Percentiles rank a stretch among this genome's conserved stretches.
These are phyloP conservation scores for Leccinum rimulosum DNA, from an alignment of 768 basidiomycete genomes.

Conservation along the genomic window DNA sequence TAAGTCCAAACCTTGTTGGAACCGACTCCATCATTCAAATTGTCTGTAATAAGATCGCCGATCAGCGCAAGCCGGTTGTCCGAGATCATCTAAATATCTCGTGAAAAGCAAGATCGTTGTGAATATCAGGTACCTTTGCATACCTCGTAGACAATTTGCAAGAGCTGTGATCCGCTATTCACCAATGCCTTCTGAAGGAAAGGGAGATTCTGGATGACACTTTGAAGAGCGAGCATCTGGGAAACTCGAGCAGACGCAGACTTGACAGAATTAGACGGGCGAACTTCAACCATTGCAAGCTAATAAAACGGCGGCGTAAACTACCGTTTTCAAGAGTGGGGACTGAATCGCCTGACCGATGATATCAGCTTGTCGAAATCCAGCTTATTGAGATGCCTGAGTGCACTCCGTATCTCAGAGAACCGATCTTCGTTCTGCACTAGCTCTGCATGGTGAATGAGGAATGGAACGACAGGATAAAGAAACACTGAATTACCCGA, in stretches of 20 bases:
- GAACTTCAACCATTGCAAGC: constrained; percentile 66
- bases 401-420: constrained; percentile 60
- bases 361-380: constrained; percentile 88
- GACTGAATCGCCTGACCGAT: constrained; percentile 40
- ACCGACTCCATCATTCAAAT: constrained; percentile 70
- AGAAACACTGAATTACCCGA: constrained; percentile 48
- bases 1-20: constrained; percentile 51
- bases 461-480: neutral
- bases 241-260: constrained; percentile 65
- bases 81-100: constrained; percentile 55
- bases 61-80: constrained; percentile 72
- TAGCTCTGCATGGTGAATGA: constrained; percentile 49
- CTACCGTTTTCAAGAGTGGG: neutral
- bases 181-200: constrained; percentile 59
- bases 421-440: constrained; percentile 75
- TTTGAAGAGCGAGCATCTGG: constrained; percentile 79
- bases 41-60: constrained; percentile 52
- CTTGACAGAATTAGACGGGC: constrained; percentile 52
- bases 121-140: neutral
- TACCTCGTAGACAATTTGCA: constrained; percentile 63
- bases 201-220: constrained; percentile 65
- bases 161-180: constrained; percentile 55
- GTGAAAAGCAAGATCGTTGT: neutral
- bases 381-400: constrained; percentile 71
- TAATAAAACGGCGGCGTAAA: constrained; percentile 26